Base-by-base conservation (phyloP, 306 rosid genomes). In the Arachis hypogaea region DNA sequence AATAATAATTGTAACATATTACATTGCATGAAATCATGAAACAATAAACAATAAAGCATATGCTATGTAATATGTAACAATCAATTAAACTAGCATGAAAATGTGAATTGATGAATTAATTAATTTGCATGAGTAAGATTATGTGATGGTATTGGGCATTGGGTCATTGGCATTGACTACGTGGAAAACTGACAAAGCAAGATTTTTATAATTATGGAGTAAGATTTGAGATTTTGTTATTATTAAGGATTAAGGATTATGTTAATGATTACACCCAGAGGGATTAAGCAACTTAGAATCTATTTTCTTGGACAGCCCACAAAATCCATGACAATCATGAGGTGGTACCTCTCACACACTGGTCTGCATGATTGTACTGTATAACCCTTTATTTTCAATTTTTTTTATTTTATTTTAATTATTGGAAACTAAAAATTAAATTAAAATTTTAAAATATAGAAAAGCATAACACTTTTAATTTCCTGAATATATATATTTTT, bases 271-370 rank as follows among this genome's bases (percentile, higher is more conserved):
- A 78, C 47, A 81, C 74, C 88, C 76, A 69, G 71, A 79, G 46
- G 85, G 79, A 81, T 81, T 81, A 74, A 80, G 81, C 33, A 18
- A 49, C 4, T 41, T 59, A 66, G 83, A 84, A 78, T 82, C 84
- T 72, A 72, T 75, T 76, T 68, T 79, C 86, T 85, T 76, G 88
- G 84, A 68, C 81, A 71, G 80, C 80, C 86, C 88, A 85, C 84
- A 85, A 85, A 85, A 85, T 85, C 86, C 76, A 77, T 33, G 76
- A 74, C 77, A 82, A 76, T 85, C 84, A 78, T 82, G 88, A 72
- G 88, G 66, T 73, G 66, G 78, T 68, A 76, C 72, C 80, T 76
- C 64, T 30, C 69, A 66, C 76, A 79, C 84, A 79, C 82, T 71
- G 72, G 69, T 68, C 76, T 68, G 76, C 76, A 79, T 85, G 84